These are phyloP conservation scores for Pichia thaimueangensis DNA, from an alignment of 805 yeast genomes.

Conservation along the genomic window DNA sequence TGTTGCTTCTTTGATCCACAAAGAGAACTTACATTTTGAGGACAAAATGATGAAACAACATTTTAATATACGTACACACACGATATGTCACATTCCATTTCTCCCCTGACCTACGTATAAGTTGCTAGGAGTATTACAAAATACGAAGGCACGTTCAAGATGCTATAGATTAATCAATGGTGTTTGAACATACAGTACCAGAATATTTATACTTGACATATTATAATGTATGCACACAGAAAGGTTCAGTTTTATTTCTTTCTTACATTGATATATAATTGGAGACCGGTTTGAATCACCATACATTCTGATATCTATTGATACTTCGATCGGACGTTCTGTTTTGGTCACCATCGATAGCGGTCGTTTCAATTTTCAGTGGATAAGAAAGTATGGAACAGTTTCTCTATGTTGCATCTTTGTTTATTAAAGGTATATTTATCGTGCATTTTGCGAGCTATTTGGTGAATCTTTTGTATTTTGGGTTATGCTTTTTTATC, in stretches of 20 bases:
- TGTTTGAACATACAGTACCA: too few relatives aligned
- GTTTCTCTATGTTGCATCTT: too few relatives aligned
- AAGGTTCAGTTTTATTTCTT: too few relatives aligned
- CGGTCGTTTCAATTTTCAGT: conserved; percentile 12
- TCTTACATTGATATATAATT: neutral
- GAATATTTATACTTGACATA: too few relatives aligned
- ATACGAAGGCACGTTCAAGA: too few relatives aligned
- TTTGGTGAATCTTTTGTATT: neutral
- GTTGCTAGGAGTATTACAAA: neutral
- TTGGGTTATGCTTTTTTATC: neutral
- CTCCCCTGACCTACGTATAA: conserved; percentile 7
- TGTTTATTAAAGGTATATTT: too few relatives aligned
- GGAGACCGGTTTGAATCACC: conserved; percentile 13
- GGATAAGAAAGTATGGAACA: too few relatives aligned
- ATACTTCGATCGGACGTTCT: conserved; percentile 15
- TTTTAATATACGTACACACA: too few relatives aligned
- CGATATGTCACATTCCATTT: neutral
- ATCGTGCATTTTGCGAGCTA: neutral
- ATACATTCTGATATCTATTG: conserved; percentile 14
- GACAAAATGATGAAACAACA: neutral
- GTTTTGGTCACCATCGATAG: conserved; percentile 13
- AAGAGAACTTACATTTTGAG: neutral
- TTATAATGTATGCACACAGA: too few relatives aligned
- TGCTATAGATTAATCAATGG: neutral
- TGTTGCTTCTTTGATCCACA: too few relatives aligned